These are phyloP conservation scores for Aspergillus sp. DNA, from an alignment of 2,329 filamentous ascomycete genomes.

Conservation along the genomic window DNA sequence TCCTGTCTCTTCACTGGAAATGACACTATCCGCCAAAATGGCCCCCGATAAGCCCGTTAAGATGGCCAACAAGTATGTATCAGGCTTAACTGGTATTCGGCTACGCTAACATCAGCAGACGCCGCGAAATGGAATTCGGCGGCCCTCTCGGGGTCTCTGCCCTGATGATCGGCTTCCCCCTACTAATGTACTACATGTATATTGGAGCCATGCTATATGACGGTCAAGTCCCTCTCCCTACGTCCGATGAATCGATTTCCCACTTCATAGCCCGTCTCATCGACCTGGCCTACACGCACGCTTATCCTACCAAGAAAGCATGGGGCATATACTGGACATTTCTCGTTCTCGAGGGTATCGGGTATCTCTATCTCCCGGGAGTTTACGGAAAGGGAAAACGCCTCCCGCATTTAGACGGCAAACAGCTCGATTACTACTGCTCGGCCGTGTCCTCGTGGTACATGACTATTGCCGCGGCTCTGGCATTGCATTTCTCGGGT, in stretches of 20 bases:
- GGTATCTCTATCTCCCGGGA: conserved; percentile 80
- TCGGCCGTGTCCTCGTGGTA: conserved; percentile 83
- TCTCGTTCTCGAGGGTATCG: conserved; percentile 71
- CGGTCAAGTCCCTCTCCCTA: conserved; percentile 66
- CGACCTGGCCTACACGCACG: conserved; percentile 68
- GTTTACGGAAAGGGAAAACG: conserved; percentile 84
- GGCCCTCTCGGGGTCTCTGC: conserved; percentile 66
- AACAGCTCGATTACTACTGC: conserved; percentile 88
- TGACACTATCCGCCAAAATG: not conserved
- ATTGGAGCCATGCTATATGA: conserved; percentile 87
- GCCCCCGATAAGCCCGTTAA: not conserved
- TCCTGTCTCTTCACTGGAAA: not conserved
- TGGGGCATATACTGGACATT: conserved; percentile 96
- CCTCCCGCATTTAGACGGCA: conserved; percentile 69
- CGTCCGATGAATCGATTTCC: conserved; percentile 54
- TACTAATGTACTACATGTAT: conserved; percentile 99
- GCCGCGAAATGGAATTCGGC: conserved; percentile 63
- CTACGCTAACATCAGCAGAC: not conserved
- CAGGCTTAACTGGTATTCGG: not conserved
- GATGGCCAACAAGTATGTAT: not conserved
- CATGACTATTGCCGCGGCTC: conserved; percentile 64
- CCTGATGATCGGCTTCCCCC: conserved; percentile 85
- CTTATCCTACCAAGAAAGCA: conserved; percentile 71
- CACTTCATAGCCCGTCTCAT: conserved; percentile 67
- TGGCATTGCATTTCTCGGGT: conserved; percentile 68